These are phyloP conservation scores for Penicillium manginii DNA, from an alignment of 495 filamentous ascomycete genomes.

Conservation along the genomic window DNA sequence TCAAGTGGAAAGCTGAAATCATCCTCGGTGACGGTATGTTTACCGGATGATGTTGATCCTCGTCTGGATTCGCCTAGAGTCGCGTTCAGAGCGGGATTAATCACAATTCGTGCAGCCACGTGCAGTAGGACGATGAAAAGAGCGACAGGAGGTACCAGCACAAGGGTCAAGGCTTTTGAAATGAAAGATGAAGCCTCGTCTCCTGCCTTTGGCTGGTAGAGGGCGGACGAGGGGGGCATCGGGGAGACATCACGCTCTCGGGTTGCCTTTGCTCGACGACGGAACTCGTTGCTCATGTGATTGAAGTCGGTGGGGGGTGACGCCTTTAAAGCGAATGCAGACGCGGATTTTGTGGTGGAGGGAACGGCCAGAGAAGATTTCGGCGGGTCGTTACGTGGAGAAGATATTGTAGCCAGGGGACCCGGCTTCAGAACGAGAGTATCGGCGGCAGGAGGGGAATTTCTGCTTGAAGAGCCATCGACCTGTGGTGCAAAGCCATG, in stretches of 20 bases:
- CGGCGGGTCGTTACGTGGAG: background rate
- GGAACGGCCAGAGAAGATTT: constrained; percentile 11
- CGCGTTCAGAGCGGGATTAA: constrained; percentile 47
- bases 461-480: background rate
- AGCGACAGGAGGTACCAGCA: constrained; percentile 75
- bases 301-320: constrained; percentile 46
- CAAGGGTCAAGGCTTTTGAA: constrained; percentile 72
- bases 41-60: constrained; percentile 1
- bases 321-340: background rate
- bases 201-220: constrained; percentile 56
- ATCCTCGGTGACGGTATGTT: constrained; percentile 29
- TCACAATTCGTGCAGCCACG: constrained; percentile 74
- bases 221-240: constrained; percentile 66
- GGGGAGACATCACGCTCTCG: constrained; percentile 69
- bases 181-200: constrained; percentile 69
- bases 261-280: constrained; percentile 55
- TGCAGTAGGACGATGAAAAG: constrained; percentile 77
- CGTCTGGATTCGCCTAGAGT: constrained; percentile 18
- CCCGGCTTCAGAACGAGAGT: background rate
- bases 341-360: constrained; percentile 2
- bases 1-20: constrained; percentile 48
- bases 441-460: background rate
- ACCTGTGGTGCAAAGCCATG: background rate
- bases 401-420: background rate
- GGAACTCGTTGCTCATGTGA: constrained; percentile 54